Evolutionary conservation across 768 basidiomycete genomes (phyloP).

Genomic region (Boletus rubropictus): DNA sequence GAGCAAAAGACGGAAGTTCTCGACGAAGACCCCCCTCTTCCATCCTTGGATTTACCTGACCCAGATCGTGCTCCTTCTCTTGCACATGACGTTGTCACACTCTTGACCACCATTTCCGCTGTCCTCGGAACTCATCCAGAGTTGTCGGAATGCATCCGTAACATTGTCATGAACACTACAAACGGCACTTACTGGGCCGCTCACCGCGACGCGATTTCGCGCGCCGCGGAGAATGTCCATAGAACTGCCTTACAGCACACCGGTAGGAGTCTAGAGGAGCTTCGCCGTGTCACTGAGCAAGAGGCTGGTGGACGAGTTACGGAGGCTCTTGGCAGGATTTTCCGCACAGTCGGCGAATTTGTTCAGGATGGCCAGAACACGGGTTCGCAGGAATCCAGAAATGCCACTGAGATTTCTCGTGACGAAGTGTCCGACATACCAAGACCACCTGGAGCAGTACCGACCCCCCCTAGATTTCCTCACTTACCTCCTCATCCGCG

Average conservation of each 20-base stretch:
- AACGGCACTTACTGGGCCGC: slow-evolving; percentile 65
- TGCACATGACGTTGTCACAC: slow-evolving; percentile 55
- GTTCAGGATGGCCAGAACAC: slow-evolving; percentile 16
- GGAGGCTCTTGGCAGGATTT: slow-evolving; percentile 54
- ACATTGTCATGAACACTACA: slow-evolving; percentile 54
- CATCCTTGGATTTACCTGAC: slow-evolving; percentile 36
- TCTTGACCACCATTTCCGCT: slow-evolving; percentile 52
- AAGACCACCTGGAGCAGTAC: slow-evolving; percentile 8
- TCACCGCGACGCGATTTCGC: slow-evolving; percentile 55
- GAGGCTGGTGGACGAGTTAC: slow-evolving; percentile 61
- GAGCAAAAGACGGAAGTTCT: slow-evolving; percentile 10
- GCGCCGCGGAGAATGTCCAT: slow-evolving; percentile 50
- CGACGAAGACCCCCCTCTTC: slow-evolving; percentile 46
- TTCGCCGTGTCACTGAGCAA: slow-evolving; percentile 49
- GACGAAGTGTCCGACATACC: slow-evolving; percentile 4
- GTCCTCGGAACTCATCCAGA: slow-evolving; percentile 65
- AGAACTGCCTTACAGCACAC: slow-evolving; percentile 39
- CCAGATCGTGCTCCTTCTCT: slow-evolving; percentile 39
- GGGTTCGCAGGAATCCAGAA: slow-evolving; percentile 1
- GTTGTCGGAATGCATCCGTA: slow-evolving; percentile 59
- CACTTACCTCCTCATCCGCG: slow-evolving; percentile 15
- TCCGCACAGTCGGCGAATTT: slow-evolving; percentile 46
- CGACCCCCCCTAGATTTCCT: slow-evolving; percentile 13
- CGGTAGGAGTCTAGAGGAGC: slow-evolving; percentile 38
- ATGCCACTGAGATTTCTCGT: neutral